These are phyloP conservation scores for Chrysoporthe deuterocubensis DNA, from an alignment of 2,329 filamentous ascomycete species.

Conservation along the genomic window DNA sequence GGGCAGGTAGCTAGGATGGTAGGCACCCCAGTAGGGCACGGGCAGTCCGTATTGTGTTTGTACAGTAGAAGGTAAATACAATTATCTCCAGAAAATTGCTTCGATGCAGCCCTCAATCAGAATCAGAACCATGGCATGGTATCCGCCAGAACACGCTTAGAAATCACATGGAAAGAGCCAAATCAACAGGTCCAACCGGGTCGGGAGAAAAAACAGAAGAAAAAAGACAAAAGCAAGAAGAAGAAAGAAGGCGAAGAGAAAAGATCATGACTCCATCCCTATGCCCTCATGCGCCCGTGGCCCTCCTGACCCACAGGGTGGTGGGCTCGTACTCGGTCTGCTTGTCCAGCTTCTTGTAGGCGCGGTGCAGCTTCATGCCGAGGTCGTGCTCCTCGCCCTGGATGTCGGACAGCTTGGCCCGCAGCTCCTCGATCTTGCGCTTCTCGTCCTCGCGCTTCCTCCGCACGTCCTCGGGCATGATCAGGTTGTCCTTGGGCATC, in stretches of 20 bases:
- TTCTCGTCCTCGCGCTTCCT: conserved; percentile 61
- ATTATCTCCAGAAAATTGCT: neutral
- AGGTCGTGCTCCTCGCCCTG: conserved; percentile 78
- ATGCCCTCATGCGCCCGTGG: conserved; percentile 54
- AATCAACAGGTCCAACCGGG: neutral
- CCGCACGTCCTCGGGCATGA: conserved; percentile 67
- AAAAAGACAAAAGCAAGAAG: neutral
- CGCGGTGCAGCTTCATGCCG: conserved; percentile 73
- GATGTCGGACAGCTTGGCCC: conserved; percentile 71
- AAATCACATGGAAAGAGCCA: neutral
- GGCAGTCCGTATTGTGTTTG: neutral
- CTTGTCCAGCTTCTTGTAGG: conserved; percentile 75
- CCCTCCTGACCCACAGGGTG: conserved; percentile 77
- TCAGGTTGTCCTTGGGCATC: conserved; percentile 71
- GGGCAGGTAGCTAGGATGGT: neutral
- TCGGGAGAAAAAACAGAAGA: neutral
- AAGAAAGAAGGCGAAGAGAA: neutral
- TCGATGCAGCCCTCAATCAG: neutral
- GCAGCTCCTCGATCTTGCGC: conserved; percentile 68
- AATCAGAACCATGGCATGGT: neutral
- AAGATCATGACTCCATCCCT: neutral
- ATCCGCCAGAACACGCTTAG: neutral
- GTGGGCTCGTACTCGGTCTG: conserved; percentile 68
- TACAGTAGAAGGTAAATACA: neutral
- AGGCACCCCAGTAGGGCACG: neutral